Evolutionary conservation across 441 rosid genomes (phyloP).

Genomic region (Brassica balearica): DNA sequence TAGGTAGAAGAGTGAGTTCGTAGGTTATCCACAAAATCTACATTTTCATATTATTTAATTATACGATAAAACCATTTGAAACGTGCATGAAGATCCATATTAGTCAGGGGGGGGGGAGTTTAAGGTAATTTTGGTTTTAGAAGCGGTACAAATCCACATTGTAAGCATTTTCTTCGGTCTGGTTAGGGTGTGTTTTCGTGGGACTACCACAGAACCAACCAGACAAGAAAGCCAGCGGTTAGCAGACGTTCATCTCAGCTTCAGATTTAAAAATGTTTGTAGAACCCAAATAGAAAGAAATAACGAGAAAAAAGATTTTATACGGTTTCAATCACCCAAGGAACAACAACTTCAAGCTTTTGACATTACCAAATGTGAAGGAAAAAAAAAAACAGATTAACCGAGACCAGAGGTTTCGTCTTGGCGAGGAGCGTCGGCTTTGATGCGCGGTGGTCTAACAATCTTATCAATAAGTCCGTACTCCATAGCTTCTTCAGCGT

Average conservation of each 20-base stretch:
- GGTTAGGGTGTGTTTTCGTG: background rate
- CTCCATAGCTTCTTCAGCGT: slow-evolving; percentile 76
- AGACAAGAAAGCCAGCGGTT: slow-evolving; percentile 2
- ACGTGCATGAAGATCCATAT: background rate
- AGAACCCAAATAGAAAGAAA: background rate
- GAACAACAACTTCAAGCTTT: slow-evolving; percentile 17
- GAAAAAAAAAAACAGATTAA: slow-evolving; percentile 28
- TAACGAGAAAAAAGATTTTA: slow-evolving; percentile 5
- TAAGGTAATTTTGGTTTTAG: background rate
- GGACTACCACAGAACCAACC: background rate
- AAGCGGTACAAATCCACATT: background rate
- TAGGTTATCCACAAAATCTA: too few relatives aligned
- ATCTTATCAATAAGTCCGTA: slow-evolving; percentile 81
- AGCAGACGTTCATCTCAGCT: background rate
- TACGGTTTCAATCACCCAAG: slow-evolving; percentile 16
- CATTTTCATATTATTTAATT: too few relatives aligned
- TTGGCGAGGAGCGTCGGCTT: slow-evolving; percentile 61
- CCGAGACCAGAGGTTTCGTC: slow-evolving; percentile 67
- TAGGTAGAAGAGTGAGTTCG: too few relatives aligned
- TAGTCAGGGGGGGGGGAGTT: background rate
- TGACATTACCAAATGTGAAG: background rate
- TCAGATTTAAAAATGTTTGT: background rate
- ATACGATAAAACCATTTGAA: too few relatives aligned
- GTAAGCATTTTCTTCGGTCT: background rate
- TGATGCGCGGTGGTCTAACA: slow-evolving; percentile 67